Evolutionary conservation across 2,329 filamentous ascomycete species (phyloP).

Genomic region (Ceratocystis harringtonii): DNA sequence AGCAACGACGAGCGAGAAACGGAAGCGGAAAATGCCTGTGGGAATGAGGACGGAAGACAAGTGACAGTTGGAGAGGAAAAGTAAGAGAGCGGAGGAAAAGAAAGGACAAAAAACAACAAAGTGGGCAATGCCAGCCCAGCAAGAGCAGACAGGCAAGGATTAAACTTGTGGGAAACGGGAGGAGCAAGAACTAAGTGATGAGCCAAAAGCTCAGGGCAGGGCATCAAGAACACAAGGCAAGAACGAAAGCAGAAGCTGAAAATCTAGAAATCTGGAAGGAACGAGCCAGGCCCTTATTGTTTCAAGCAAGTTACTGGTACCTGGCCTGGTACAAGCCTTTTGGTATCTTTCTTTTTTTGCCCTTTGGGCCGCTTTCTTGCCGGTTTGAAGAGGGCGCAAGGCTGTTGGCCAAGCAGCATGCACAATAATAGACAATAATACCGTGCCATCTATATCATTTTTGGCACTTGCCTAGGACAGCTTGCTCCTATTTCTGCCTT

Average conservation of each 20-base stretch:
- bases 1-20: not conserved
- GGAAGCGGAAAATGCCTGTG: not conserved
- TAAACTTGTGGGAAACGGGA: slow-evolving; percentile 9
- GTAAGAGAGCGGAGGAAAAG: not conserved
- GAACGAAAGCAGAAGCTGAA: not conserved
- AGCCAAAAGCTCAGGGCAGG: not conserved
- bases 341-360: not conserved
- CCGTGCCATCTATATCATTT: not conserved
- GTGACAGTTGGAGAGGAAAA: not conserved
- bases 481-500: not conserved
- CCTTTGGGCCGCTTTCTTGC: no score
- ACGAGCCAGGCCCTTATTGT: not conserved
- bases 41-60: not conserved
- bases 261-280: slow-evolving; percentile 1
- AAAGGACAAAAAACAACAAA: slow-evolving; percentile 7
- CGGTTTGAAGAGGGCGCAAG: no score
- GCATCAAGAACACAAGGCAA: not conserved
- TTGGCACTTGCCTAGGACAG: not conserved
- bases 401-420: not conserved
- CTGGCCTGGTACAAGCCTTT: not conserved
- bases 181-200: not conserved
- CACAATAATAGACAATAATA: not conserved
- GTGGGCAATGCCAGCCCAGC: not conserved
- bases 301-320: not conserved
- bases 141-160: not conserved